A percentile compares a stretch with the other conserved stretches of the same genome.
Evolutionary conservation across 768 basidiomycete genomes (phyloP).

Genomic region (Tremella fuciformis): DNA sequence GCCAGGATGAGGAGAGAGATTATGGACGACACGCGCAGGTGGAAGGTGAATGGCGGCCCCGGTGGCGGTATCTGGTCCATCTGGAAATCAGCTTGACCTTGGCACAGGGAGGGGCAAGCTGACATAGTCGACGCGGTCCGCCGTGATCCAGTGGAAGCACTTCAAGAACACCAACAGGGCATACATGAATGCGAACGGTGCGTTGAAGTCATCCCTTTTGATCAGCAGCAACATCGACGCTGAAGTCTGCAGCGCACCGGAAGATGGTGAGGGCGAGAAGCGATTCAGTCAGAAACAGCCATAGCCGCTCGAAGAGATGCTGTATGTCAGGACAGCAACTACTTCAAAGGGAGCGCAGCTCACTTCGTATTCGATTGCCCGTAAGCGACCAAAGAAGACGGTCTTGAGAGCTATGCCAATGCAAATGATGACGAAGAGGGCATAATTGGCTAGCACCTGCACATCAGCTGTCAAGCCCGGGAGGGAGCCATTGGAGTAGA

Average conservation of each 20-base stretch:
- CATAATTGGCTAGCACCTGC: constrained; percentile 88
- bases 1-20: constrained; percentile 71
- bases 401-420: constrained; percentile 74
- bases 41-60: constrained; percentile 76
- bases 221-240: neutral
- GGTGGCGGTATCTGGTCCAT: constrained; percentile 96
- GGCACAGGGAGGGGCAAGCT: constrained; percentile 28
- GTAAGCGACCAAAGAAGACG: constrained; percentile 85
- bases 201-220: constrained; percentile 49
- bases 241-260: constrained; percentile 53
- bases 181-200: constrained; percentile 80
- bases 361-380: constrained; percentile 89
- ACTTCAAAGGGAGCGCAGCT: constrained; percentile 24
- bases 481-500: too few relatives aligned
- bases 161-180: constrained; percentile 91
- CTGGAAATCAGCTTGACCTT: constrained; percentile 54
- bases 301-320: constrained; percentile 91
- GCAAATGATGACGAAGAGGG: constrained; percentile 70
- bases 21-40: constrained; percentile 72
- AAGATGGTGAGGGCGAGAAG: constrained; percentile 96
- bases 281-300: constrained; percentile 98
- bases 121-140: constrained; percentile 95
- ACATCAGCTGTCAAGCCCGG: neutral
- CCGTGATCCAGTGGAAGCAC: constrained; percentile 95
- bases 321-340: constrained; percentile 50